Evolutionary conservation across 495 filamentous ascomycete genomes (phyloP).

Genomic region (Pyrenula aspistea): DNA sequence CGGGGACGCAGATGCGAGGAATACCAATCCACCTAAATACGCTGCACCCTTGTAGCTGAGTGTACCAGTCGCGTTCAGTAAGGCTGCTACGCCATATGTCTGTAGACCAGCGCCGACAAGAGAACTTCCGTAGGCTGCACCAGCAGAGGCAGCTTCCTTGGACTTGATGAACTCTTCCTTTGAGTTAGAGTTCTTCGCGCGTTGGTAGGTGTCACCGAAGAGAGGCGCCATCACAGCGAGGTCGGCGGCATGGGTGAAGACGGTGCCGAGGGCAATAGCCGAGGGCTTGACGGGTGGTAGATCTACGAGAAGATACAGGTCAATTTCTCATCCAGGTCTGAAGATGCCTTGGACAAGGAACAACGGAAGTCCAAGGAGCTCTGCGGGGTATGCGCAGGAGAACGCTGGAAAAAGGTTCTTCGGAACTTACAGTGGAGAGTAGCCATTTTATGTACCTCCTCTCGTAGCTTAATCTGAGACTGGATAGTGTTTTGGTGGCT

Average conservation of each 20-base stretch:
- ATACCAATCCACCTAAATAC: constrained; percentile 82
- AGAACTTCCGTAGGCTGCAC: constrained; percentile 80
- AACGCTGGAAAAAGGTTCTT: neutral
- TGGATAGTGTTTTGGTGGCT: too few species aligned
- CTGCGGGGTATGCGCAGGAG: neutral
- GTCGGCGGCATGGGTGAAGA: constrained; percentile 82
- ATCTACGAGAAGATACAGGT: constrained; percentile 36
- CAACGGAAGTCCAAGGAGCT: neutral
- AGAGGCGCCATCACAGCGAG: constrained; percentile 75
- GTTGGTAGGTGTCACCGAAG: constrained; percentile 92
- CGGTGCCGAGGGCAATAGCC: constrained; percentile 86
- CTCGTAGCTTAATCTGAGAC: too few species aligned
- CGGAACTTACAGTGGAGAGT: constrained; percentile 49
- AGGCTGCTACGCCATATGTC: constrained; percentile 85
- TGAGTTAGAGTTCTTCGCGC: constrained; percentile 78
- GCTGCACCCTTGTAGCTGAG: constrained; percentile 93
- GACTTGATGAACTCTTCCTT: constrained; percentile 95
- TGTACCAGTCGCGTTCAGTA: constrained; percentile 92
- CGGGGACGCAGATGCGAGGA: constrained; percentile 81
- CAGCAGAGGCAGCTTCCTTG: constrained; percentile 80
- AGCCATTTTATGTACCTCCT: constrained; percentile 50
- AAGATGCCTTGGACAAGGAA: neutral
- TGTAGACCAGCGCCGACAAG: constrained; percentile 81
- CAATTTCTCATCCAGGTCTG: constrained; percentile 1
- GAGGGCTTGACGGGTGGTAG: constrained; percentile 95